phyloP scores from a whole-genome alignment of 768 basidiomycete genomes.

The Fomitopsis serialis region DNA sequence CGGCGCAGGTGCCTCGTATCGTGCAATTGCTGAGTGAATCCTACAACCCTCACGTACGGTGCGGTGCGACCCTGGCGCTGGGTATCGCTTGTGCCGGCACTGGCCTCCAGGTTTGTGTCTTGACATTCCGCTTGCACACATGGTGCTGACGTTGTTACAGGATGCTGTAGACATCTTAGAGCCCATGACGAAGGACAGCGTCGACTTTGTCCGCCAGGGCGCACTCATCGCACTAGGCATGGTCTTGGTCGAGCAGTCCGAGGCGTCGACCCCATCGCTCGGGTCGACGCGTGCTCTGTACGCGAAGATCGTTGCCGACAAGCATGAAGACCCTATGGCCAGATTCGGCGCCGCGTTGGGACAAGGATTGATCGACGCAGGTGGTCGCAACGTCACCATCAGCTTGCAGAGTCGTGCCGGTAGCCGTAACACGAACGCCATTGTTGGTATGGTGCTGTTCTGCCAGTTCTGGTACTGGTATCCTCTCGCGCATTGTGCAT shows the following conservation, averaged over 20 bases:
- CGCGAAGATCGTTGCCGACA: slow-evolving; percentile 86
- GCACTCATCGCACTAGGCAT: slow-evolving; percentile 94
- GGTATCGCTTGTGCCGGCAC: slow-evolving; percentile 98
- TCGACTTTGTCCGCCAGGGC: slow-evolving; percentile 98
- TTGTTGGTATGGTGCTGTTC: slow-evolving; percentile 97
- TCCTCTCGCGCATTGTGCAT: slow-evolving; percentile 90
- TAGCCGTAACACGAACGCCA: slow-evolving; percentile 86
- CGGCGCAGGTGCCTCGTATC: slow-evolving; percentile 91
- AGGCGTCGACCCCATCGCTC: slow-evolving; percentile 80
- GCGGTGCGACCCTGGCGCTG: slow-evolving; percentile 92
- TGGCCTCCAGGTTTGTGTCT: slow-evolving; percentile 68
- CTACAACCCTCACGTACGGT: slow-evolving; percentile 98
- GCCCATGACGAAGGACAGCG: slow-evolving; percentile 96
- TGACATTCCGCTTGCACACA: background rate
- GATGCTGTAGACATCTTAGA: slow-evolving; percentile 96
- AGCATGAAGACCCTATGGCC: slow-evolving; percentile 98
- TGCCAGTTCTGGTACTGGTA: slow-evolving; percentile 99
- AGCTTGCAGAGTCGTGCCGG: slow-evolving; percentile 91
- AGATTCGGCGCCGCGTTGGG: slow-evolving; percentile 95
- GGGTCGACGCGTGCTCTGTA: slow-evolving; percentile 81
- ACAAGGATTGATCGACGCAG: slow-evolving; percentile 96
- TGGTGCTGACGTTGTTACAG: slow-evolving; percentile 30
- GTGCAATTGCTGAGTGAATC: slow-evolving; percentile 97
- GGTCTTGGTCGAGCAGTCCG: slow-evolving; percentile 95
- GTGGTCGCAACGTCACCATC: slow-evolving; percentile 94